Percentiles rank a stretch among this genome's conserved stretches.
Evolutionary conservation across 352 stramenopile species (phyloP).

Genomic region (Phytophthora ramorum): DNA sequence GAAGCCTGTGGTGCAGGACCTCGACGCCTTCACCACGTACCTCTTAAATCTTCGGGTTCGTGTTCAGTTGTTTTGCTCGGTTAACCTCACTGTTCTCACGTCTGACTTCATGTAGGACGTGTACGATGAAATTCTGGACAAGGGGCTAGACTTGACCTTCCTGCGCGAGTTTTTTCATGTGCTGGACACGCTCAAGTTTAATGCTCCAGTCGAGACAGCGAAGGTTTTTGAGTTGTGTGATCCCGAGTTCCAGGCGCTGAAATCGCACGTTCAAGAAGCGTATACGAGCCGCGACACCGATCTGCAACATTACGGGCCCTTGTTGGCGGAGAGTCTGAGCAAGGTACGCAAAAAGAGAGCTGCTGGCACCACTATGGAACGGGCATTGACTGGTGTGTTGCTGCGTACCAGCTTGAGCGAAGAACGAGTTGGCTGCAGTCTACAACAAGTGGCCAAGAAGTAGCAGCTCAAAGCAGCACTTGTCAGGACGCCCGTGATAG

Average conservation of each 20-base stretch:
- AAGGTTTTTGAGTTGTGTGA: constrained; percentile 49
- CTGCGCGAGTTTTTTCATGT: constrained; percentile 49
- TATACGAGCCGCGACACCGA: constrained; percentile 38
- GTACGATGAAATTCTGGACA: constrained; percentile 51
- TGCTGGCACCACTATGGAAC: background rate
- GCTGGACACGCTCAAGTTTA: constrained; percentile 44
- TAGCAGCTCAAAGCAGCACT: constrained; percentile 39
- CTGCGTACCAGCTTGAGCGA: constrained; percentile 15
- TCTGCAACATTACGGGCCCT: constrained; percentile 33
- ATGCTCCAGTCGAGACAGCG: constrained; percentile 29
- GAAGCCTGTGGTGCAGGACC: constrained; percentile 38
- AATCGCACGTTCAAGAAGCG: constrained; percentile 39
- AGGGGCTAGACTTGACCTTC: constrained; percentile 58
- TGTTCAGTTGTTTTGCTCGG: background rate
- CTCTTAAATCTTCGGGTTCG: constrained; percentile 60
- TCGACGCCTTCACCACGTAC: constrained; percentile 60
- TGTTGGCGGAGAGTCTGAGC: constrained; percentile 28
- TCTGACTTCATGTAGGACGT: constrained; percentile 43
- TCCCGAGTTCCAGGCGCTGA: constrained; percentile 53
- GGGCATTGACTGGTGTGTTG: background rate
- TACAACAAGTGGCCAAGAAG: constrained; percentile 34
- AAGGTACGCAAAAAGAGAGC: constrained; percentile 7
- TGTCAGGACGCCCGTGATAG: constrained; percentile 42
- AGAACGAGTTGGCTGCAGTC: constrained; percentile 38
- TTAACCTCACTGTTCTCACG: background rate